Percentiles rank a stretch among this genome's conserved stretches.
phyloP scores from a whole-genome alignment of 306 rosid genomes.

The Alnus glutinosa region DNA sequence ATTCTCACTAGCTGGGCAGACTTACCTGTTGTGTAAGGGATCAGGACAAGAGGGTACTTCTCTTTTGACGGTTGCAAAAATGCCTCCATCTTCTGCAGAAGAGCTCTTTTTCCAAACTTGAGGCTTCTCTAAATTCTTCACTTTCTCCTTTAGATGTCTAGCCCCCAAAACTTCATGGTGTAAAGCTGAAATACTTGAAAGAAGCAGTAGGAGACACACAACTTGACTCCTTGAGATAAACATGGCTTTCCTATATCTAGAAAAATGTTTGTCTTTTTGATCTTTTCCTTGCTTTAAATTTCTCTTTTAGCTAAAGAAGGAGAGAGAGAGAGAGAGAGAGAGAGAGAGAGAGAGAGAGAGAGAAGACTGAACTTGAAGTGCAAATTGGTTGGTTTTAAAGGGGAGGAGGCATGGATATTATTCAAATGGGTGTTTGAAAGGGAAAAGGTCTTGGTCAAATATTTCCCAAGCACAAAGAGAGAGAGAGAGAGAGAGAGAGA shows the following conservation, averaged over 20 bases:
- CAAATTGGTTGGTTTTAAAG: conserved; percentile 11
- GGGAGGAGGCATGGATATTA: neutral
- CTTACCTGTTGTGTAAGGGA: conserved; percentile 79
- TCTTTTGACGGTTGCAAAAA: conserved; percentile 47
- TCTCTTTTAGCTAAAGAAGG: conserved; percentile 21
- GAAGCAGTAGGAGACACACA: conserved; percentile 38
- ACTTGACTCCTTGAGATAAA: conserved; percentile 42
- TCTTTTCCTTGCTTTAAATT: neutral
- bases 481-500: neutral
- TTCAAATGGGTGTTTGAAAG: conserved; percentile 18
- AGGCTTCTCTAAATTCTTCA: conserved; percentile 31
- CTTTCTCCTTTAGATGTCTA: conserved; percentile 32
- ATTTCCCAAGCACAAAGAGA: conserved; percentile 2
- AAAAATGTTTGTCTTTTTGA: neutral
- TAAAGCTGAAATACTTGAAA: conserved; percentile 43
- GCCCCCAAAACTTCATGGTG: conserved; percentile 40
- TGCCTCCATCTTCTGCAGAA: conserved; percentile 30
- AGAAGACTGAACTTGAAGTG: neutral
- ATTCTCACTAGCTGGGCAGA: conserved; percentile 5
- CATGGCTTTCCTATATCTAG: conserved; percentile 35
- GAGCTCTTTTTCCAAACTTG: conserved; percentile 30
- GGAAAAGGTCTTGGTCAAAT: conserved; percentile 31
- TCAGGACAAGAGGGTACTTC: conserved; percentile 78
- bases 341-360: conserved; percentile 13
- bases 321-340: conserved; percentile 6